phyloP scores from a whole-genome alignment of 768 basidiomycete genomes.

The Trametes sanguinea region DNA sequence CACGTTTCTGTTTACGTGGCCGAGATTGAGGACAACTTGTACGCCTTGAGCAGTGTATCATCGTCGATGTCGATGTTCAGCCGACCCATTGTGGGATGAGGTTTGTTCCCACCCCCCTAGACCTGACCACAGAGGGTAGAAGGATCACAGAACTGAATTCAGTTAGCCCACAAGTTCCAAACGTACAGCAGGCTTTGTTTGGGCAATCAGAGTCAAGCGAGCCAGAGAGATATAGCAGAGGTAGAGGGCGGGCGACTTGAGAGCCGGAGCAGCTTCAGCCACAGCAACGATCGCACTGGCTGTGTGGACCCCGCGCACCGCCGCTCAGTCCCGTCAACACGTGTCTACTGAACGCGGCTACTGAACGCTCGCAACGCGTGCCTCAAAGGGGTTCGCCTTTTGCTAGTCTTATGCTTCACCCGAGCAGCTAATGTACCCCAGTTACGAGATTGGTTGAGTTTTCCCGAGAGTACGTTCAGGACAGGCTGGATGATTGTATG shows the following conservation, averaged over 20 bases:
- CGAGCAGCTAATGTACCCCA: too few species aligned
- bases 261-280: conserved; percentile 1
- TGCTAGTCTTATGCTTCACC: too few species aligned
- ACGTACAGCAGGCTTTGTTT: background rate
- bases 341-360: conserved; percentile 8
- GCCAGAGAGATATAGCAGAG: background rate
- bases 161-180: too few species aligned
- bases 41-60: conserved; percentile 81
- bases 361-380: too few species aligned
- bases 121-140: background rate
- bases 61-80: conserved; percentile 77
- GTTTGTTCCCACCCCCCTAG: background rate
- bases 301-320: conserved; percentile 2
- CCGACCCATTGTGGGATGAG: conserved; percentile 44
- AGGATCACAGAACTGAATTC: too few species aligned
- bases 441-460: too few species aligned
- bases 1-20: conserved; percentile 55
- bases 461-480: too few species aligned
- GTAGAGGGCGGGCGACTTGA: too few species aligned
- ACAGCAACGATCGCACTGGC: background rate
- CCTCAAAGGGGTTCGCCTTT: too few species aligned
- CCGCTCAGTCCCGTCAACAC: background rate
- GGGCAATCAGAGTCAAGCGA: background rate
- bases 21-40: conserved; percentile 74
- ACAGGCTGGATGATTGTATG: too few species aligned